These are phyloP conservation scores for Aureobasidium sp. DNA, from an alignment of 2,329 filamentous ascomycete genomes.

Conservation along the genomic window DNA sequence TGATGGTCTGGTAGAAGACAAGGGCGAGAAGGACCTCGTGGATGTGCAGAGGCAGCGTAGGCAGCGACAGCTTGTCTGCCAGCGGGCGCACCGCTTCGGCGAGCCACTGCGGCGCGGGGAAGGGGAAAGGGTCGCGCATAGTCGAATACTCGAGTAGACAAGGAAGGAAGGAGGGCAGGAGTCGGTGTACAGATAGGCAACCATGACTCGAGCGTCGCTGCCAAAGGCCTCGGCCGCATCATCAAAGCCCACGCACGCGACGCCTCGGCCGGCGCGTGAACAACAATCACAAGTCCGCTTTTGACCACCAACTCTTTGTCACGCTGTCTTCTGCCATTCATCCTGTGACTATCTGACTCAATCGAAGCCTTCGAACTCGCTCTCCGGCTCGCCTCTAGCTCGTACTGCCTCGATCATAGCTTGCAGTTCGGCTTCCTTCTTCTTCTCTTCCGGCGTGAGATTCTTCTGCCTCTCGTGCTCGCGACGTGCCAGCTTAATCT, in stretches of 20 bases:
- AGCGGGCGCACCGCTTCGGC: conserved; percentile 53
- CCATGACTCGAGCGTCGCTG: neutral
- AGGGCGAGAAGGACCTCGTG: conserved; percentile 67
- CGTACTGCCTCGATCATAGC: conserved; percentile 29
- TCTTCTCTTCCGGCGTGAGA: conserved; percentile 27
- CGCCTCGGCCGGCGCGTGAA: neutral
- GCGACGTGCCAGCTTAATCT: conserved; percentile 28
- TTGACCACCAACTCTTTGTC: neutral
- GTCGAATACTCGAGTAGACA: neutral
- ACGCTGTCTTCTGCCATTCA: neutral
- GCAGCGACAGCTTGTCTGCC: conserved; percentile 55
- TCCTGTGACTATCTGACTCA: neutral
- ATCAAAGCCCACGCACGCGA: neutral
- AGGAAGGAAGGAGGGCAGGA: neutral
- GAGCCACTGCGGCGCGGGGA: conserved; percentile 50
- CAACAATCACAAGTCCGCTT: neutral
- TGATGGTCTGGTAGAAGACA: conserved; percentile 61
- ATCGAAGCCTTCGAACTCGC: conserved; percentile 19
- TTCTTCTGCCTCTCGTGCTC: conserved; percentile 26
- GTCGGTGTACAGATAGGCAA: neutral
- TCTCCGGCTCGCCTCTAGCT: conserved; percentile 17
- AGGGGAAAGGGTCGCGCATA: conserved; percentile 68
- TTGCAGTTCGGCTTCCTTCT: conserved; percentile 27
- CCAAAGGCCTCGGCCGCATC: conserved; percentile 2
- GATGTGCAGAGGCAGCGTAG: conserved; percentile 65